phyloP scores from a whole-genome alignment of 2,329 filamentous ascomycete genomes.

The Rhinocladiella similis region DNA sequence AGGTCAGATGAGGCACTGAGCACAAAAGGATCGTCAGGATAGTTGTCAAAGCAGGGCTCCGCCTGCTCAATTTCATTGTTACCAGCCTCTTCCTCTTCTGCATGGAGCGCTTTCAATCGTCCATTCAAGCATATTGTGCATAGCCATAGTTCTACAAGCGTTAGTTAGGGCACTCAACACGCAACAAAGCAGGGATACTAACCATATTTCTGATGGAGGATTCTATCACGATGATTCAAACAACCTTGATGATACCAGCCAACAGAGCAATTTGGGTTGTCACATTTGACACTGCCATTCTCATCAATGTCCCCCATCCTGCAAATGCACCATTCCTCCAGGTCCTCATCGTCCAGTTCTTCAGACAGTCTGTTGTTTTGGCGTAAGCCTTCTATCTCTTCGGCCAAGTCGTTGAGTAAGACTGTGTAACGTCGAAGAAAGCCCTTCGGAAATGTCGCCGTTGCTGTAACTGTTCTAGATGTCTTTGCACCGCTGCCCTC shows the following conservation, averaged over 20 bases:
- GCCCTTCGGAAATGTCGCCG: too few species aligned
- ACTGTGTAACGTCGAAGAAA: background rate
- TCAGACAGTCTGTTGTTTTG: background rate
- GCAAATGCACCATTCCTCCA: background rate
- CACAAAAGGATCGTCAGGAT: too few species aligned
- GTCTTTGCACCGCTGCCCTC: too few species aligned
- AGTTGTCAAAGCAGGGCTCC: too few species aligned
- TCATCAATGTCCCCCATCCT: background rate
- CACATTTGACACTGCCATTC: background rate
- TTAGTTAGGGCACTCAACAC: background rate
- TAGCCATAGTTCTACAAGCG: background rate
- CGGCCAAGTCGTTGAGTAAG: background rate
- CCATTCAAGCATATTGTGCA: background rate
- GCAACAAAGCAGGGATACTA: background rate
- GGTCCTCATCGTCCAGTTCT: background rate
- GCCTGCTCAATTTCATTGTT: too few species aligned
- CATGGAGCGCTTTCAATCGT: background rate
- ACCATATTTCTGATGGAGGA: background rate
- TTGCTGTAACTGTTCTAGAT: too few species aligned
- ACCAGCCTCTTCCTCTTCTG: background rate
- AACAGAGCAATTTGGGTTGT: slow-evolving; percentile 1
- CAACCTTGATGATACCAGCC: slow-evolving; percentile 3
- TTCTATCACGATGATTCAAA: background rate
- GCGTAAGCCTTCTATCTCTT: background rate
- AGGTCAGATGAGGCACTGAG: too few species aligned